Base-by-base conservation (phyloP, 768 basidiomycete genomes). In the Sporobolomyces roseus region DNA sequence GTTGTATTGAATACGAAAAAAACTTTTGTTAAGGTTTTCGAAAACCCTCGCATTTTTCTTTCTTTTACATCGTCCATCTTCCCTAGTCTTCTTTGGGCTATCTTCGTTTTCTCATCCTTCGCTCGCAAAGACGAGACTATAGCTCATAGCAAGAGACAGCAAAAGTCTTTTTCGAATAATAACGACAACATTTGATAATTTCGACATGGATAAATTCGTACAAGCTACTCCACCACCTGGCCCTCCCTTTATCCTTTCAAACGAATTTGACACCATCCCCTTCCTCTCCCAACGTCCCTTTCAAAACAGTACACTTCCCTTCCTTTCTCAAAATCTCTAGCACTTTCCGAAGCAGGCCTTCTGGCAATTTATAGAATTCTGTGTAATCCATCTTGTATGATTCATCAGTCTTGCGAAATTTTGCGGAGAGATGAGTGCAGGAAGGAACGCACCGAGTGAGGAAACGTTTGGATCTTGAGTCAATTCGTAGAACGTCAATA, bases 401-500 rank as follows among this genome's bases (percentile, higher is more conserved):
- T 14, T 33, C 4, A 0, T 14, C 10, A 16, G 13, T 45, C 36
- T n/a, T n/a, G n/a, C n/a, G n/a, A n/a, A 72, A 51, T 43, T 41
- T 3, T 21, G n/a, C 19, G 25, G 17, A 4, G 30, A 21, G 5
- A 33, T 36, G 36, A 12, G 27, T 7, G 25, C 30, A 32, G 29
- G 9, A 29, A 29, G 19, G 27, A 50, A 32, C 10, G 41, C 36
- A 32, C 59, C 51, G 35, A 48, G 61, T 1, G 49, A n/a, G 14
- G 36, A 59, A 58, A 51, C 4, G 9, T 78, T 70, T 19, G 79
- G 79, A 23, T 79, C 79, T 35, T 81, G 79, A 3, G 78, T 79
- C 16, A 82, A 74, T 61, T 82, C 81, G 69, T 79, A 80, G 58
- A 81, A 79, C 0, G 81, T 82, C 75, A 82, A 71, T 70, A 82